Evolutionary conservation across 768 basidiomycete genomes (phyloP), one percentile per base, ranked within the genome.

Genomic region (Rhizopogon vinicolor): DNA sequence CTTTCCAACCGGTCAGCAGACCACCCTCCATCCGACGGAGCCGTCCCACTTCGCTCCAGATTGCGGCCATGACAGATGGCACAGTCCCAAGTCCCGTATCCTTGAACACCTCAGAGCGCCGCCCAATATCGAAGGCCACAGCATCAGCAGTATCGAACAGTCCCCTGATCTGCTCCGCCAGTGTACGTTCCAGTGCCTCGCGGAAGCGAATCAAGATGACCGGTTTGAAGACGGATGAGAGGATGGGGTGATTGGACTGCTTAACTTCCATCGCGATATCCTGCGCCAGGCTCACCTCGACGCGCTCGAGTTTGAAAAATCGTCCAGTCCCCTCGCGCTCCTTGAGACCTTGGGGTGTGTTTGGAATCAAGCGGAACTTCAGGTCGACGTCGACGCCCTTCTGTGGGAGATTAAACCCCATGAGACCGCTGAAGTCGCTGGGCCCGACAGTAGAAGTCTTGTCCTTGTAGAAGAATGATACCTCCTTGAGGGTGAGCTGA

Each of bases 401-500:
- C 2, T 78, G 76, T 0, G 88, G 87, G 7, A 90, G 76, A 10
- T 71, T 77, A 54, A 89, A 76, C 40, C 76, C 80, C 44, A 88
- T 71, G 35, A 88, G 73, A 0, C 88, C 88, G 1, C 78, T 83
- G 66, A 81, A 82, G 50, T 84, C 79, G 49, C 68, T 70, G 0
- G 85, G 85, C 0, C 80, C 77, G 42, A 87, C 54, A 3, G 74
- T 69, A 3, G 81, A 72, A 2, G 67, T 71, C 62, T 86, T 83
- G 68, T 90, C 87, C 39, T 77, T 78, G 68, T 86, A 89, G 68
- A 79, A 89, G 74, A 90, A 90, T 0, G 87, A 88, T 0, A 90
- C 79, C 33, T 89, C 82, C 56, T 76, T 71, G 44, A 89, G 77
- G 8, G 72, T 63, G 31, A 90, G 76, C 59, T 86, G 86, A 0